Evolutionary conservation across 1,284 basidiomycete species (phyloP), one percentile per base, ranked within the genome.

Genomic region (Leucoagaricus sp.): DNA sequence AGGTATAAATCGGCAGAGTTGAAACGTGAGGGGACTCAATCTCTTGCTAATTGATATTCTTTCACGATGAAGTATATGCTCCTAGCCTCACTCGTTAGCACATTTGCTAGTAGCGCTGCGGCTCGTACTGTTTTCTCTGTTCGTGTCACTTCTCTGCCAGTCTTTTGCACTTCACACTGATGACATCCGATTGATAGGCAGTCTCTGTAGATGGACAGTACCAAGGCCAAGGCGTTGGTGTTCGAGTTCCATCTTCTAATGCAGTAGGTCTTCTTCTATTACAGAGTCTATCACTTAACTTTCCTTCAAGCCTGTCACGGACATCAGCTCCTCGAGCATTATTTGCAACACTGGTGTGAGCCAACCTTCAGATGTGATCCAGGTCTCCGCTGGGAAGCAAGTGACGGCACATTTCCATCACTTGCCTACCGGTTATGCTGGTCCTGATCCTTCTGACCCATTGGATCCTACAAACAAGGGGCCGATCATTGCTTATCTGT

Each of bases 341-440:
- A 82, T 82, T 58, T 84, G 82, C 71, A 85, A 85, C 57, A 82
- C 82, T 29, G 82, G 82, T 26, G 83, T 84, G 64, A 84, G 83
- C 64, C 69, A 78, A 63, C 79, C 80, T 9, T 67, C 74, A 52
- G 63, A 73, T 12, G 66, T 86, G 63, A 76, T 87, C 69, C 68
- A 71, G 36, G 77, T 82, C 26, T 69, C 85, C 49, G 74, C 80
- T 57, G 82, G 82, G 13, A 65, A 78, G 6, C 71, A 71, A 58
- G 74, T 84, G 15, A 82, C 79, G 8, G 75, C 81, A 9, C 78
- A 83, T 63, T 84, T 75, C 74, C 81, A 82, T 63, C 80, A 82
- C 65, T 79, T 76, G 1, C 68, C 83, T 9, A 61, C 63, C 13
- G 78, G 79, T 47, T 78, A 77, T 1, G 72, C 75, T 56, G 69